Percentiles rank a stretch among this genome's conserved stretches.
phyloP scores from a whole-genome alignment of 352 stramenopile species.

The Saprolegnia diclina region DNA sequence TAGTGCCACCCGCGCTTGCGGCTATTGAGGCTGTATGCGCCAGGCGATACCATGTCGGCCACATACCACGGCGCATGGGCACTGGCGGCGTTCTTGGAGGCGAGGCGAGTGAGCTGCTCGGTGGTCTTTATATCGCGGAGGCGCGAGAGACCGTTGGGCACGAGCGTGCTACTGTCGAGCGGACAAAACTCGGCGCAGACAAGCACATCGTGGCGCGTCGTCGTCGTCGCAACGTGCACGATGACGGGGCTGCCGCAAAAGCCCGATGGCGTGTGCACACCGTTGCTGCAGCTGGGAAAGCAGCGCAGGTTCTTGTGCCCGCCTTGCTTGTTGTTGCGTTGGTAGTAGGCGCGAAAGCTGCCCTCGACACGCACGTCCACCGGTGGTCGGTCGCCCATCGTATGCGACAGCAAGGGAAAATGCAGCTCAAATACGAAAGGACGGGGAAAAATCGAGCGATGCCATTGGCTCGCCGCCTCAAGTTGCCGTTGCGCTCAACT shows the following conservation, averaged over 20 bases:
- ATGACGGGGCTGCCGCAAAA: conserved; percentile 32
- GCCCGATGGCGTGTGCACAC: conserved; percentile 22
- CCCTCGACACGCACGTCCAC: no score
- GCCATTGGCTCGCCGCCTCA: no score
- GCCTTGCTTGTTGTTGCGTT: conserved; percentile 30
- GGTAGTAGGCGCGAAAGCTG: conserved; percentile 18
- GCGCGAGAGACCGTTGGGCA: no score
- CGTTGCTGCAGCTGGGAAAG: conserved; percentile 25
- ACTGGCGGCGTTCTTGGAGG: no score
- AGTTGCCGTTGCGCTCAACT: no score
- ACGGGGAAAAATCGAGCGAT: no score
- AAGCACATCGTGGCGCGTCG: not conserved
- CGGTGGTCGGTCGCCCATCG: no score
- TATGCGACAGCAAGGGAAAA: no score
- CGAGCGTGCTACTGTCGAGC: not conserved
- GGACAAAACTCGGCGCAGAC: not conserved
- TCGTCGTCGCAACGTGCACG: conserved; percentile 52
- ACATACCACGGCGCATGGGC: not conserved
- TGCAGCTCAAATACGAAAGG: no score
- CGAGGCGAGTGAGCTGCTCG: not conserved
- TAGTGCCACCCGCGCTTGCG: conserved; percentile 26
- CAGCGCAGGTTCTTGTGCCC: conserved; percentile 30
- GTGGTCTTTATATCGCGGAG: no score
- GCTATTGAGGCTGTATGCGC: not conserved
- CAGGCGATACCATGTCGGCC: not conserved